phyloP scores from a whole-genome alignment of 352 stramenopile genomes.

The Phytophthora sojae region DNA sequence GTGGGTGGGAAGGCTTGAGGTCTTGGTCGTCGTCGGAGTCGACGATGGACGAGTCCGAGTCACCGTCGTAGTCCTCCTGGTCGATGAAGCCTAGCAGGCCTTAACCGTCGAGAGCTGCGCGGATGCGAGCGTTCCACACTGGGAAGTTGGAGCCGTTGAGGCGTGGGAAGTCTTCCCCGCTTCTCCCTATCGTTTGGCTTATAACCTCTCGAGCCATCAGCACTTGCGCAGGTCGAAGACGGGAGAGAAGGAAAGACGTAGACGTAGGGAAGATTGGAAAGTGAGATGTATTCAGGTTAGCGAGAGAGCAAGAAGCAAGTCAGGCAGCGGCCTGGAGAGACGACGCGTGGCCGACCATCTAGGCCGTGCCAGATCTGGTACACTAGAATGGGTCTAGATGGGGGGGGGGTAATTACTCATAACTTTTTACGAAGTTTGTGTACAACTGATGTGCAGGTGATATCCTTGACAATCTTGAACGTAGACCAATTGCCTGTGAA shows the following conservation, averaged over 20 bases:
- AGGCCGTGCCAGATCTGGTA: not conserved
- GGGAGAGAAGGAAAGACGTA: too few species aligned
- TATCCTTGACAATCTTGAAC: too few species aligned
- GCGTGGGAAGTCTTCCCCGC: constrained; percentile 7
- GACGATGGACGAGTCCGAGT: not conserved
- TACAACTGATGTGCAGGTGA: too few species aligned
- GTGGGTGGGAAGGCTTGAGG: not conserved
- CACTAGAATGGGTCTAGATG: not conserved
- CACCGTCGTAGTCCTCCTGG: constrained; percentile 1
- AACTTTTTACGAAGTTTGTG: not conserved
- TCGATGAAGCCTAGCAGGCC: constrained; percentile 18
- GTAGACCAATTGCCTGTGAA: too few species aligned
- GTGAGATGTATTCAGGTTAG: too few species aligned
- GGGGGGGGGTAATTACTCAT: not conserved
- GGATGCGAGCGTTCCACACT: constrained; percentile 17
- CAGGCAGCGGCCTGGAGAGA: too few species aligned
- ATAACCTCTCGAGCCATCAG: constrained; percentile 16
- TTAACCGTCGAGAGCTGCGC: constrained; percentile 15
- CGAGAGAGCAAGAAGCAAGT: too few species aligned
- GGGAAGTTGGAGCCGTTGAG: constrained; percentile 25
- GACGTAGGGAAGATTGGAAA: too few species aligned
- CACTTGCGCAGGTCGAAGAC: too few species aligned
- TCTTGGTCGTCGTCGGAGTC: not conserved
- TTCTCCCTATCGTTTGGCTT: constrained; percentile 15
- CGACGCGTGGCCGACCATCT: too few species aligned